Evolutionary conservation across 768 basidiomycete genomes (phyloP).

Genomic region (Favolaschia claudopus): DNA sequence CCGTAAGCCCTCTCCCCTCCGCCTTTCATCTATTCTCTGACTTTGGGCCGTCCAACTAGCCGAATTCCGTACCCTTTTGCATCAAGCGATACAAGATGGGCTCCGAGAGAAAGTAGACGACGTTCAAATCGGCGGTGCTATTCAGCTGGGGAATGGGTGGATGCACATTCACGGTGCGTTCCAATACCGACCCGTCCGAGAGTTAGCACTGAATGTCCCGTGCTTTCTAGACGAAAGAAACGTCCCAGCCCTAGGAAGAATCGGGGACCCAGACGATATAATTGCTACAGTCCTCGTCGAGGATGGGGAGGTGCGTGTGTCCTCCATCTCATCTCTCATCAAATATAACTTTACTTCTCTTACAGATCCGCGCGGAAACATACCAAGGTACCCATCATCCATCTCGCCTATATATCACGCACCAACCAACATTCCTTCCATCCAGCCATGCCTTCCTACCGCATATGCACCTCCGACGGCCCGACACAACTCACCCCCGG

Average conservation of each 20-base stretch:
- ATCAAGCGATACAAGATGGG: slow-evolving; percentile 62
- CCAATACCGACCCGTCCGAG: not conserved
- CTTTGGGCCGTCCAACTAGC: too few species aligned
- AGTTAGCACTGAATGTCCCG: not conserved
- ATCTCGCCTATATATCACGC: too few species aligned
- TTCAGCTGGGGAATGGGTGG: slow-evolving; percentile 79
- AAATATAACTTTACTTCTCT: not conserved
- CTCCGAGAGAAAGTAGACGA: slow-evolving; percentile 69
- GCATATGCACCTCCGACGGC: slow-evolving; percentile 80
- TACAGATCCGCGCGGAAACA: slow-evolving; percentile 71
- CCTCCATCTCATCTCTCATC: not conserved
- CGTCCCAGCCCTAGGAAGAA: slow-evolving; percentile 73
- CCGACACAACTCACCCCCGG: slow-evolving; percentile 73
- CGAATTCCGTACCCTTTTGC: slow-evolving; percentile 65
- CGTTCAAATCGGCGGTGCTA: slow-evolving; percentile 67
- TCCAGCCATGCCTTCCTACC: slow-evolving; percentile 80
- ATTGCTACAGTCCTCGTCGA: slow-evolving; percentile 78
- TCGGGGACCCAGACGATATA: slow-evolving; percentile 87
- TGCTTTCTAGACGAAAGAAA: slow-evolving; percentile 70
- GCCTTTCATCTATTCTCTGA: not conserved
- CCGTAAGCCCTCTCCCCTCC: slow-evolving; percentile 49
- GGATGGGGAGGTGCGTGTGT: slow-evolving; percentile 63
- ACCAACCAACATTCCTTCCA: not conserved
- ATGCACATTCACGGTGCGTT: slow-evolving; percentile 77
- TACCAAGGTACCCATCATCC: slow-evolving; percentile 52